Evolutionary conservation across 345 rosid genomes (phyloP).

Genomic region (Melaleuca alternifolia): DNA sequence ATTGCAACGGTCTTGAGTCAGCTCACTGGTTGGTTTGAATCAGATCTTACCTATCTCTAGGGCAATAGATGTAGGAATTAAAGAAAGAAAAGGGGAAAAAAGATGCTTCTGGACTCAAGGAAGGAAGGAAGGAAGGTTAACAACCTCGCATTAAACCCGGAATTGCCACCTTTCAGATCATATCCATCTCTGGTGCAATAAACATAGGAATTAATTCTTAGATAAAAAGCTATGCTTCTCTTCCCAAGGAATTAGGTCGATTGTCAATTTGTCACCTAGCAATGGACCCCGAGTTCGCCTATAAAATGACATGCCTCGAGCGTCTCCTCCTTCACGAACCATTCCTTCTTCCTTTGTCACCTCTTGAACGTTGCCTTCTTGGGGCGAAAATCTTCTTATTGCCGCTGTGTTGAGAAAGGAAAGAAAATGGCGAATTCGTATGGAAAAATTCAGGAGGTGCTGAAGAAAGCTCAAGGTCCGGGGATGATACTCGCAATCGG

Average conservation of each 20-base stretch:
- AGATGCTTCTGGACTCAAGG: too few relatives aligned
- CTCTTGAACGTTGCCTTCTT: not conserved
- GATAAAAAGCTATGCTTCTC: not conserved
- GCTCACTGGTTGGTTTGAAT: not conserved
- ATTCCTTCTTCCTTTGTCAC: not conserved
- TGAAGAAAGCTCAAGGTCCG: not conserved
- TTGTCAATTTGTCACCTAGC: not conserved
- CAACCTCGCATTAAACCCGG: too few relatives aligned
- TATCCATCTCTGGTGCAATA: not conserved
- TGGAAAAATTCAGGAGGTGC: not conserved
- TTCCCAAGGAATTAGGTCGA: not conserved
- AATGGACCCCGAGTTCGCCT: not conserved
- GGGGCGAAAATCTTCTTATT: not conserved
- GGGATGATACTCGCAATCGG: constrained; percentile 9
- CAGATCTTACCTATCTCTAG: too few relatives aligned
- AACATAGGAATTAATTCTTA: not conserved
- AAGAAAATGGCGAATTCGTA: not conserved
- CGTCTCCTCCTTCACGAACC: not conserved
- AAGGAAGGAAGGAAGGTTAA: too few relatives aligned
- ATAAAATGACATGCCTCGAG: not conserved
- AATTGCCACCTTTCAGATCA: not conserved
- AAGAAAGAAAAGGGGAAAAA: too few relatives aligned
- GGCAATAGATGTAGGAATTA: too few relatives aligned
- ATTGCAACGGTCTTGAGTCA: not conserved
- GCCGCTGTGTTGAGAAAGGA: not conserved